These are phyloP conservation scores for Pythium phragmitis DNA, from an alignment of 352 stramenopile genomes.

Conservation along the genomic window DNA sequence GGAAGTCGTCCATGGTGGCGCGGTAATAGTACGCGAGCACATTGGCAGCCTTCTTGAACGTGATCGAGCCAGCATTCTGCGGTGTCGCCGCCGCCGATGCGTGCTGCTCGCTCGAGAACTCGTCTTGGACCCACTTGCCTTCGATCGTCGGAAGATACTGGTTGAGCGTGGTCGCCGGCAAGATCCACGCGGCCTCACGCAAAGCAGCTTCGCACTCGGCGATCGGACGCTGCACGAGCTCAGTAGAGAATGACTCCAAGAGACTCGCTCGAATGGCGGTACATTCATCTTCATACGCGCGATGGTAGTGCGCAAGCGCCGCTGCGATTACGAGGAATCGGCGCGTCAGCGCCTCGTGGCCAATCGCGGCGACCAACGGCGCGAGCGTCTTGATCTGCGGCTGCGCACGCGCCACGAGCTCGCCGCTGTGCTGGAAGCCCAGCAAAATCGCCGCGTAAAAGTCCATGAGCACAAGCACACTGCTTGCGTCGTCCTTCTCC, in stretches of 20 bases:
- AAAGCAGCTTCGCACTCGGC: constrained; percentile 32
- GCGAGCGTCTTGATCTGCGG: constrained; percentile 45
- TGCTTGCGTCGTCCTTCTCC: constrained; percentile 29
- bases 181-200: constrained; percentile 61
- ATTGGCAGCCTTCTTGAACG: constrained; percentile 54
- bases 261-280: constrained; percentile 44
- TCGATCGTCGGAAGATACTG: constrained; percentile 62
- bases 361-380: constrained; percentile 38
- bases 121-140: constrained; percentile 79
- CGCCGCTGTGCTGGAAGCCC: constrained; percentile 74
- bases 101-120: constrained; percentile 66
- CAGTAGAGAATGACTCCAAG: constrained; percentile 32
- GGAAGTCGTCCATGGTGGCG: constrained; percentile 49
- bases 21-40: constrained; percentile 63
- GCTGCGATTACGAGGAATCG: constrained; percentile 42
- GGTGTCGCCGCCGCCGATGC: constrained; percentile 28
- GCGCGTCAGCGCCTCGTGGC: constrained; percentile 13
- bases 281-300: constrained; percentile 63
- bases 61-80: constrained; percentile 69
- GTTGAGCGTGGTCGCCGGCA: constrained; percentile 36
- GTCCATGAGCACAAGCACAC: constrained; percentile 27
- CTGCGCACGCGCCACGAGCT: constrained; percentile 49
- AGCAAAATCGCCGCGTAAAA: constrained; percentile 71
- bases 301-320: constrained; percentile 61
- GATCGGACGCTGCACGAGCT: constrained; percentile 29